Percentiles rank a stretch among this genome's conserved stretches.
Evolutionary conservation across 306 rosid species (phyloP).

Genomic region (Carpinus fangiana): DNA sequence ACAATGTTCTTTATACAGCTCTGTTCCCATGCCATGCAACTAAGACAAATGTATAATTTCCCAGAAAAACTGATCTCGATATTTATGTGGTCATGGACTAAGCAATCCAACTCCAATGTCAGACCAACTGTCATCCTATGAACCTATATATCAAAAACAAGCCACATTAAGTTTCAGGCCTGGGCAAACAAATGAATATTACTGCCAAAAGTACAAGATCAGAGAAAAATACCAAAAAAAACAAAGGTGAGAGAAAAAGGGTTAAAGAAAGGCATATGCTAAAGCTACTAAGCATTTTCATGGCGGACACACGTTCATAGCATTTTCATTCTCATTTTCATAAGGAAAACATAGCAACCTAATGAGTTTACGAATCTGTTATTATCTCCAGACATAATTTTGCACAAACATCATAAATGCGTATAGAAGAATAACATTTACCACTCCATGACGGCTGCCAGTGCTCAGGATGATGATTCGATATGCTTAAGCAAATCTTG

Average conservation of each 20-base stretch:
- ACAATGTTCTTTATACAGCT: not conserved
- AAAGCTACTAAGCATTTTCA: not conserved
- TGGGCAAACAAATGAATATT: not conserved
- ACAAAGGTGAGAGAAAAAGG: not conserved
- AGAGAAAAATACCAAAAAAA: not conserved
- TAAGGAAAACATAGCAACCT: not conserved
- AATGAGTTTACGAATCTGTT: not conserved
- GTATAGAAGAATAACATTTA: constrained; percentile 23
- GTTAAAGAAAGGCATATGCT: not conserved
- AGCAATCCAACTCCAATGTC: not conserved
- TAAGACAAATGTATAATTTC: not conserved
- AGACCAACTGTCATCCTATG: not conserved
- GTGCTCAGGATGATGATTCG: constrained; percentile 98
- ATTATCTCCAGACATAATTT: not conserved
- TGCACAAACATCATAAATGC: not conserved
- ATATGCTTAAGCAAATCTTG: constrained; percentile 96
- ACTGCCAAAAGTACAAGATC: not conserved
- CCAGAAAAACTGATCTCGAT: not conserved
- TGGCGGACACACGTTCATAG: not conserved
- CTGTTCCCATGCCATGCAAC: not conserved
- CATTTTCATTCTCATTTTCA: not conserved
- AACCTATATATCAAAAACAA: not conserved
- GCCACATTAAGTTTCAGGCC: not conserved
- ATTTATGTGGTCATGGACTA: not conserved
- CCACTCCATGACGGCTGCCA: constrained; percentile 99